phyloP scores from a whole-genome alignment of 2,329 filamentous ascomycete species.

The Colletotrichum siamense region DNA sequence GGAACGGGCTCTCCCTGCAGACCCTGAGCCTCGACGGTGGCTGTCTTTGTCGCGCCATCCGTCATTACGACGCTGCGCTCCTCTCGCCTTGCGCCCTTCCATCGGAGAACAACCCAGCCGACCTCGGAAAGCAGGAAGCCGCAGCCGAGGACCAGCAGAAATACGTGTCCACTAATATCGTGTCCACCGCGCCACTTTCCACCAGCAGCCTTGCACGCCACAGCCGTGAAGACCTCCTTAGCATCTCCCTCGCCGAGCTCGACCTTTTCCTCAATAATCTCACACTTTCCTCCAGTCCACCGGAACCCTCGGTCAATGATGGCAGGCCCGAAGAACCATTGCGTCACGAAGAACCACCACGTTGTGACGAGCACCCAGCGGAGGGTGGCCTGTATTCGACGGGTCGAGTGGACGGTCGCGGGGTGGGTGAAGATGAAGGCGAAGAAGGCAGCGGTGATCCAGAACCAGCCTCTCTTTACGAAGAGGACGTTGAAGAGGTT shows the following conservation, averaged over 20 bases:
- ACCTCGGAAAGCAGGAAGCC: constrained; percentile 84
- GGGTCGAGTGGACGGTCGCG: constrained; percentile 38
- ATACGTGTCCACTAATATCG: constrained; percentile 95
- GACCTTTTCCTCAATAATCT: constrained; percentile 57
- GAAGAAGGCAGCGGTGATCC: constrained; percentile 79
- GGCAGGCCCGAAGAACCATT: constrained; percentile 94
- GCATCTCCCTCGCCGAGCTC: constrained; percentile 51
- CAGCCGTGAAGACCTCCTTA: constrained; percentile 68
- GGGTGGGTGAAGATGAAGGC: constrained; percentile 75
- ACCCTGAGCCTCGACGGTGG: constrained; percentile 49
- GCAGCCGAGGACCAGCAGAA: constrained; percentile 85
- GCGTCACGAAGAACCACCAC: constrained; percentile 87
- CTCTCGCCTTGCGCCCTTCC: constrained; percentile 52
- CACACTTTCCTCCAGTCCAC: constrained; percentile 87
- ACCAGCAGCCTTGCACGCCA: constrained; percentile 82
- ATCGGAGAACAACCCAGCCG: constrained; percentile 59
- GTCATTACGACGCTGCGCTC: constrained; percentile 69
- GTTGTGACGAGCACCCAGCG: constrained; percentile 76
- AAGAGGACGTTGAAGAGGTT: constrained; percentile 94
- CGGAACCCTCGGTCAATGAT: constrained; percentile 89
- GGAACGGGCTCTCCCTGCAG: neutral
- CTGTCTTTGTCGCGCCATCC: constrained; percentile 70
- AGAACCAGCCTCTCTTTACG: constrained; percentile 94
- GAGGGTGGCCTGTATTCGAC: constrained; percentile 58
- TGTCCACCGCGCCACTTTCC: constrained; percentile 92